phyloP scores from a whole-genome alignment of 1,284 basidiomycete species.

The Papiliotrema nemorosa region DNA sequence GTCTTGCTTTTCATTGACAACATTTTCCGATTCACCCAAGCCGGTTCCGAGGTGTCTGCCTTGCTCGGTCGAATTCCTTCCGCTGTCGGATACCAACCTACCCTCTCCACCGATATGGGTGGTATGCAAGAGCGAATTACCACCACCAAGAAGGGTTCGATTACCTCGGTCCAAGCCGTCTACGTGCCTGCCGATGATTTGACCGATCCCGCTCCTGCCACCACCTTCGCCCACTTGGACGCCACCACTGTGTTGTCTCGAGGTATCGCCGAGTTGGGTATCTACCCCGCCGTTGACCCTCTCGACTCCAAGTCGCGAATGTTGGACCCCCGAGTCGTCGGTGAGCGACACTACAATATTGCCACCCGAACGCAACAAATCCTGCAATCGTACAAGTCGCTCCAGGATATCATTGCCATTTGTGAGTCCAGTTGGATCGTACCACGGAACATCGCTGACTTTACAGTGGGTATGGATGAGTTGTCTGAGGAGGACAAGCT shows the following conservation, averaged over 20 bases:
- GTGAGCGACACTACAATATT: constrained; percentile 88
- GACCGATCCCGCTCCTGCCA: constrained; percentile 99
- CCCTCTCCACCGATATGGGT: constrained; percentile 99
- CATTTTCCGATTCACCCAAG: constrained; percentile 99
- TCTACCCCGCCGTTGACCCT: constrained; percentile 99
- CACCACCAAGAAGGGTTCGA: constrained; percentile 99
- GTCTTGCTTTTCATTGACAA: constrained; percentile 99
- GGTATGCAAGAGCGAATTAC: constrained; percentile 99
- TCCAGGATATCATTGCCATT: constrained; percentile 69
- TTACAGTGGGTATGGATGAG: constrained; percentile 92
- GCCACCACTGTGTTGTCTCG: constrained; percentile 98
- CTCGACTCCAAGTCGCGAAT: constrained; percentile 99
- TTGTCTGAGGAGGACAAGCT: constrained; percentile 99
- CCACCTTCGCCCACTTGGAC: constrained; percentile 99
- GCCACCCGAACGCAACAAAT: constrained; percentile 97
- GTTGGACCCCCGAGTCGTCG: constrained; percentile 97
- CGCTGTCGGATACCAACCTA: constrained; percentile 99
- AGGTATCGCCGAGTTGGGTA: constrained; percentile 98
- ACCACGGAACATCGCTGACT: constrained; percentile 1
- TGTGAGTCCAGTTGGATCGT: constrained; percentile 10
- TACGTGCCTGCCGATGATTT: constrained; percentile 99
- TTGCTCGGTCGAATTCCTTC: constrained; percentile 99
- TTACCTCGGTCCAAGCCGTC: constrained; percentile 98
- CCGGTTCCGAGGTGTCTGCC: constrained; percentile 99
- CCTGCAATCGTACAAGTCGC: constrained; percentile 98